Base-by-base conservation (phyloP, 2,329 filamentous ascomycete species). In the Pseudogymnoascus pannorum region DNA sequence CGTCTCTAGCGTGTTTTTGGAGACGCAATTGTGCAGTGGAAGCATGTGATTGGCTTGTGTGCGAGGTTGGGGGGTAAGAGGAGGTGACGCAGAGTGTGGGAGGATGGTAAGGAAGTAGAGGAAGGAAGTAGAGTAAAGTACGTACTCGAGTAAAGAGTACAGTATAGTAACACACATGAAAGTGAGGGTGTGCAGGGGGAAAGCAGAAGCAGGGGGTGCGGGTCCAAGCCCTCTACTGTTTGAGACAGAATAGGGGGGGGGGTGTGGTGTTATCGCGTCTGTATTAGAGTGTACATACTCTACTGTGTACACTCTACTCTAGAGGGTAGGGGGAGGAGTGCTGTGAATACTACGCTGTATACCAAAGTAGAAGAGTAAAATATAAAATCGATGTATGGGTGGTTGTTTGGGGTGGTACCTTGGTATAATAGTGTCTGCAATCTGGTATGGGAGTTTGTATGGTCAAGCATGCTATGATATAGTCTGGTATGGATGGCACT, bases 201-300 rank as follows among this genome's bases (percentile, higher is more conserved):
- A 48, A 48, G 42, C 42, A 48, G 42, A 48, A 48, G 42, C 42
- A 48, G 42, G 42, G 42, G 42, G 42, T 48, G 42, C 22, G 42
- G 42, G 42, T 48, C 42, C 42, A 48, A 48, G 42, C 42, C 42
- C 42, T 48, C 42, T 7, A 48, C 42, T 48, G 42, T 48, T 48
- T 48, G 42, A 48, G 42, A 48, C 14, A 48, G 22, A 48, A 48
- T 26, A 14, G 42, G 42, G 42, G 42, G 22, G 42, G 42, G 42
- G 42, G 42, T 48, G 42, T 48, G 42, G 42, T 4, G 42, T 26
- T 48, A 48, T 24, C 20, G 11, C 11, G 40, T 6, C 14, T 44
- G 7, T 14, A 14, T 14, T 24, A 22, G 40, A 24, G 20, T 44
- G 40, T n/a, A n/a, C n/a, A n/a, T n/a, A n/a, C n/a, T 44, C 3